Conservation (phyloP, 2,329 filamentous ascomycete genomes). For the Fusarium sp. region DNA sequence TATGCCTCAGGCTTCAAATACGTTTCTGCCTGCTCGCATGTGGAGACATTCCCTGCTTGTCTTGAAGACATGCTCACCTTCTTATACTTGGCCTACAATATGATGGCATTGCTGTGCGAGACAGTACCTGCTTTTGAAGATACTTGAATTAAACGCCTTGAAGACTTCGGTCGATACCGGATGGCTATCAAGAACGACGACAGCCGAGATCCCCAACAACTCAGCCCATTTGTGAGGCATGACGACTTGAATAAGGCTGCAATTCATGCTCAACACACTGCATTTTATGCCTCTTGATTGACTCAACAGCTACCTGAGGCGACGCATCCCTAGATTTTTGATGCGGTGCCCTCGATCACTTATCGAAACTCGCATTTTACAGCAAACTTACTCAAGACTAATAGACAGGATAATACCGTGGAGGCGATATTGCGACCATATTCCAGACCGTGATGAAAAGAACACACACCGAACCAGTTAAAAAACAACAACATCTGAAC, state of each 20-base stretch:
- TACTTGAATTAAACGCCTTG: constrained; percentile 94
- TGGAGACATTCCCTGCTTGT: not conserved
- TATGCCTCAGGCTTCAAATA: constrained; percentile 20
- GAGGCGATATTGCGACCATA: not conserved
- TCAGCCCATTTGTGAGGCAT: not conserved
- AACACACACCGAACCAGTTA: not conserved
- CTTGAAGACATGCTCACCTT: not conserved
- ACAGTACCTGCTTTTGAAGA: constrained; percentile 86
- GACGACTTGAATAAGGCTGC: not conserved
- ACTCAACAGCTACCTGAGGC: too few species aligned
- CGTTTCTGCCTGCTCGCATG: constrained; percentile 14
- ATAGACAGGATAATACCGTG: not conserved
- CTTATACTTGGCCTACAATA: constrained; percentile 86
- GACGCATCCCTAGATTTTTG: not conserved
- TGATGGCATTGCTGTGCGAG: constrained; percentile 89
- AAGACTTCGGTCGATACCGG: constrained; percentile 77
- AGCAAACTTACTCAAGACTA: not conserved
- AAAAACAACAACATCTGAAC: not conserved
- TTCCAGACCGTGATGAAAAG: not conserved
- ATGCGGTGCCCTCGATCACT: not conserved
- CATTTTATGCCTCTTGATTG: not conserved
- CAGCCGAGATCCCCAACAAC: too few species aligned
- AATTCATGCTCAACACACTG: not conserved
- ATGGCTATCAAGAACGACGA: too few species aligned
- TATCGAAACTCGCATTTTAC: not conserved